Evolutionary conservation across 441 rosid genomes (phyloP).

Genomic region (Hura crepitans): DNA sequence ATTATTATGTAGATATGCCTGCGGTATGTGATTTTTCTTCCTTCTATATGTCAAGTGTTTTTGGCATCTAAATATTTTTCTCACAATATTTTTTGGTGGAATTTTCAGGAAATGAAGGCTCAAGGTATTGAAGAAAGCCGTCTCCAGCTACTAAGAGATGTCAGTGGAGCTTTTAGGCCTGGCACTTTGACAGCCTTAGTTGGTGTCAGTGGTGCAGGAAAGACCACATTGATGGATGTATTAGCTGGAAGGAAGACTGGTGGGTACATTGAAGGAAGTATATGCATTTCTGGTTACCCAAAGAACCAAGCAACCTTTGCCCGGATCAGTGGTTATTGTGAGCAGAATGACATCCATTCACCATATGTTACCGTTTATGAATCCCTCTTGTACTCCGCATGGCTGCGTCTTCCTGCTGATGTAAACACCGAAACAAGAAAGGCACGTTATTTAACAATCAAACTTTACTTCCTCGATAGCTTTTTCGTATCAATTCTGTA

Average conservation of each 20-base stretch:
- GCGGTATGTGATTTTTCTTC: constrained; percentile 34
- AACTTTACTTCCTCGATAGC: background rate
- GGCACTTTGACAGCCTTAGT: constrained; percentile 67
- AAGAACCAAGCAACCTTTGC: constrained; percentile 73
- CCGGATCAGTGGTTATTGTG: constrained; percentile 68
- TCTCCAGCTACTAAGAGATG: constrained; percentile 49
- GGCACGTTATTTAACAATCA: constrained; percentile 29
- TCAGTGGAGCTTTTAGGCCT: constrained; percentile 71
- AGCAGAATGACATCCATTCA: constrained; percentile 75
- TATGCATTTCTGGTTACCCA: constrained; percentile 67
- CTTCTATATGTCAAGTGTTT: background rate
- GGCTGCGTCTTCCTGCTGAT: constrained; percentile 65
- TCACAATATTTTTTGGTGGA: background rate
- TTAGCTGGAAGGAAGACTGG: constrained; percentile 74
- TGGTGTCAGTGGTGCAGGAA: constrained; percentile 84
- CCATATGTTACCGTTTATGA: constrained; percentile 64
- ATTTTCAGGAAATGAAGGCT: constrained; percentile 55
- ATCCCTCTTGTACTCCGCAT: constrained; percentile 63
- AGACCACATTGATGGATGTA: constrained; percentile 80
- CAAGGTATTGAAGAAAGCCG: constrained; percentile 48
- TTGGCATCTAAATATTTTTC: background rate
- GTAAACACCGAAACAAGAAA: constrained; percentile 41
- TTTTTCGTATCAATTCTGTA: background rate
- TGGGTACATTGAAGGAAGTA: constrained; percentile 61
- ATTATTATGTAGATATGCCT: constrained; percentile 58